A percentile compares a stretch with the other conserved stretches of the same genome.
phyloP scores from a whole-genome alignment of 2,329 filamentous ascomycete genomes.

The Sclerotinia trifoliorum region DNA sequence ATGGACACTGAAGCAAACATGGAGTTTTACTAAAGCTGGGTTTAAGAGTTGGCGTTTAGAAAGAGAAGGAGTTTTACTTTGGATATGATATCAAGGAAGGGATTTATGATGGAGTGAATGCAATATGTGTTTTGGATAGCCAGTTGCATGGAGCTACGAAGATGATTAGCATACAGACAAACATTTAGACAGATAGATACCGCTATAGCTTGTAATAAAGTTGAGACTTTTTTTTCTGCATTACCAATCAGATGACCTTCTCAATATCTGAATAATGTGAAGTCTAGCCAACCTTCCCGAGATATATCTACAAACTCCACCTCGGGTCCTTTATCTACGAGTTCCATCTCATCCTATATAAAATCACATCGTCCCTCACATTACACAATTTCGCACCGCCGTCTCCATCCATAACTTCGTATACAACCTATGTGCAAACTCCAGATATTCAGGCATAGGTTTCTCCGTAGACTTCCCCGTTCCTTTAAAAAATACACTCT shows the following conservation, averaged over 20 bases:
- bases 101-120: neutral
- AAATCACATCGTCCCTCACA: constrained; percentile 18
- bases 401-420: constrained; percentile 57
- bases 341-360: neutral
- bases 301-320: neutral
- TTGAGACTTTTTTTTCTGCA: neutral
- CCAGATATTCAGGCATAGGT: constrained; percentile 49
- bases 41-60: neutral
- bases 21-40: constrained; percentile 1
- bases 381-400: constrained; percentile 39
- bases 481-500: constrained; percentile 61
- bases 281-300: neutral
- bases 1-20: neutral
- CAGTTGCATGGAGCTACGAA: neutral
- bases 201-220: neutral
- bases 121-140: neutral
- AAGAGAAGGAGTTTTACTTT: neutral
- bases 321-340: neutral
- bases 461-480: constrained; percentile 43
- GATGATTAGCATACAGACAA: neutral
- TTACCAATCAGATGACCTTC: neutral
- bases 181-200: neutral
- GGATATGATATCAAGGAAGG: neutral
- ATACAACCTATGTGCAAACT: constrained; percentile 55
- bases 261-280: neutral